phyloP scores from a whole-genome alignment of 192 early-diverging fungal species.

The Piromyces finnis region DNA sequence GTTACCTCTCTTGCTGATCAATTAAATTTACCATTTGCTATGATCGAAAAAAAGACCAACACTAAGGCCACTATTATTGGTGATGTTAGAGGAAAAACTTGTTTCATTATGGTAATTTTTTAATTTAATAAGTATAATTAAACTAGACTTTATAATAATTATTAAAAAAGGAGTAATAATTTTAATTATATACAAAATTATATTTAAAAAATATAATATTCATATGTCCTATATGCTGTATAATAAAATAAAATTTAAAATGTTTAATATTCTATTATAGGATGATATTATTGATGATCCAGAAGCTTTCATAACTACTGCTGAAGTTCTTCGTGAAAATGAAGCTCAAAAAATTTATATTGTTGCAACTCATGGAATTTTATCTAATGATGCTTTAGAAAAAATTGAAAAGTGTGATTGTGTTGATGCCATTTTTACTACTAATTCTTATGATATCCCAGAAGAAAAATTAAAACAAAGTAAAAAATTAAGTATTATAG shows the following conservation, averaged over 20 bases:
- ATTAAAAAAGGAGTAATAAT: too few relatives aligned
- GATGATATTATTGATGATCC: slow-evolving; percentile 91
- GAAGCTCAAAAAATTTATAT: slow-evolving; percentile 79
- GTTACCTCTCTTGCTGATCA: slow-evolving; percentile 89
- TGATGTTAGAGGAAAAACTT: slow-evolving; percentile 20
- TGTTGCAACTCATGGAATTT: slow-evolving; percentile 85
- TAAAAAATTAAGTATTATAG: slow-evolving; percentile 67
- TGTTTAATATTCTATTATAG: too few relatives aligned
- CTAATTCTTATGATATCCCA: slow-evolving; percentile 59
- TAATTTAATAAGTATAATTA: too few relatives aligned
- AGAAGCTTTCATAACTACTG: slow-evolving; percentile 78
- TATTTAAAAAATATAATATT: too few relatives aligned
- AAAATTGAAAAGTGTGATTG: slow-evolving; percentile 68
- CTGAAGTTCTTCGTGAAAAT: slow-evolving; percentile 72
- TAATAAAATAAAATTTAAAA: too few relatives aligned
- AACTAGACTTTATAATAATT: too few relatives aligned
- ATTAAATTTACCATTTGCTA: slow-evolving; percentile 80
- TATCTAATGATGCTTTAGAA: slow-evolving; percentile 68
- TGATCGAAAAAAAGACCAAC: slow-evolving; percentile 72
- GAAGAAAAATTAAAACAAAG: slow-evolving; percentile 45
- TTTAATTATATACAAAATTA: too few relatives aligned
- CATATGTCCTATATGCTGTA: too few relatives aligned
- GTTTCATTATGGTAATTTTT: slow-evolving; percentile 19
- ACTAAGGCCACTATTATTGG: slow-evolving; percentile 56
- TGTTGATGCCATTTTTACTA: slow-evolving; percentile 74